Base-by-base conservation (phyloP, 148 eudicot species). In the Pouteria glomerata region DNA sequence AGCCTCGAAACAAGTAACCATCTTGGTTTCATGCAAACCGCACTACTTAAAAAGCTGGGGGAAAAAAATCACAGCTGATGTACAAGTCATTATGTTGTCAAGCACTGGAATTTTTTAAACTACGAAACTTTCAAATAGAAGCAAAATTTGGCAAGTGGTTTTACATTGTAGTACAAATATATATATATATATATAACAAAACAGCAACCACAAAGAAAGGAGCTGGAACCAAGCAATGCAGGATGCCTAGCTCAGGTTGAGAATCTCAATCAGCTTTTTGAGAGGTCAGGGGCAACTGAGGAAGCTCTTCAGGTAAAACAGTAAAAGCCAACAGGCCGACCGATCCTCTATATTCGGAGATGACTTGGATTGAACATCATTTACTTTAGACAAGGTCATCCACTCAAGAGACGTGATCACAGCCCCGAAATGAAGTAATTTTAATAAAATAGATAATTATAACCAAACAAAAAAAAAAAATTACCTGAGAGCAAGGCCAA, bases 261-360 rank as follows among this genome's bases (percentile, higher is more conserved):
- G n/a, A 60, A 57, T 34, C 64, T 63, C 68, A 41, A 44, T 65
- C 52, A 65, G 53, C 52, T 65, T 4, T 26, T 42, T 26, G 53
- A 65, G 67, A 63, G 3, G 30, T 63, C 41, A 18, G 33, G 33
- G 53, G 11, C 69, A 65, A 65, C 27, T 53, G 10, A 44, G 3
- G 69, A 24, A 24, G 33, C 53, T 27, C 69, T 65, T 65, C 69
- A 19, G 30, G 12, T 27, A 12, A 42, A n/a, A n/a, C n/a, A n/a
- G n/a, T n/a, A n/a, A n/a, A 41, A 44, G 21, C 13, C 67, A 42
- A 65, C 53, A 4, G 21, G 21, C 34, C 42, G 13, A 5, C 21
- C 3, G 34, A 65, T 65, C 53, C 69, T 44, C 69, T 44, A 24
- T 42, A 23, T 8, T 41, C 24, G 50, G 69, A 26, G 51, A 44